Percentiles rank a stretch among this genome's conserved stretches.
Evolutionary conservation across 2,329 filamentous ascomycete genomes (phyloP).

Genomic region (Neurospora crassa): DNA sequence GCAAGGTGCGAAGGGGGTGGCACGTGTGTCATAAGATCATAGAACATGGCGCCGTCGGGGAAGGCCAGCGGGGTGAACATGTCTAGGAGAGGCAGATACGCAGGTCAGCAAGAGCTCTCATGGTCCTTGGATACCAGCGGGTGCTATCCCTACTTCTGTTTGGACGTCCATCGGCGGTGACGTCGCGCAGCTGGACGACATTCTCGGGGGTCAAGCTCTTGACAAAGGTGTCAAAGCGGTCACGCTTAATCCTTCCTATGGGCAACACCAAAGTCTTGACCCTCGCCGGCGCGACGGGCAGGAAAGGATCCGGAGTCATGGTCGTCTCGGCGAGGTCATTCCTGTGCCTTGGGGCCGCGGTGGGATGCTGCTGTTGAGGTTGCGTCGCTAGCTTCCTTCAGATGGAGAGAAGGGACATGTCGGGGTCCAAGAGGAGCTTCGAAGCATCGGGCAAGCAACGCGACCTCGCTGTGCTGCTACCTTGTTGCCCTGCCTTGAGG

Average conservation of each 20-base stretch:
- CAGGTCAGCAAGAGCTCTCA: constrained; percentile 10
- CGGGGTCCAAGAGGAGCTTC: constrained; percentile 6
- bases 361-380: neutral
- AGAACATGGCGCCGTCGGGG: constrained; percentile 76
- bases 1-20: constrained; percentile 72
- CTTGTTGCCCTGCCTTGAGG: neutral
- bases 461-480: neutral
- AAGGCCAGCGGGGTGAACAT: constrained; percentile 91
- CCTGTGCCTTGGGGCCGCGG: constrained; percentile 6
- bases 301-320: constrained; percentile 83
- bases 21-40: constrained; percentile 73
- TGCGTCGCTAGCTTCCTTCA: neutral
- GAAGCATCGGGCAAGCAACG: constrained; percentile 2
- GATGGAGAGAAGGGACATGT: constrained; percentile 14
- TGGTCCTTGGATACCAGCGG: neutral
- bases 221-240: constrained; percentile 70
- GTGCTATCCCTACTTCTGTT: constrained; percentile 61
- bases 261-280: constrained; percentile 82
- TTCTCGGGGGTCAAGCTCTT: constrained; percentile 68
- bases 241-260: constrained; percentile 73
- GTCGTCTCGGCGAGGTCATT: constrained; percentile 15
- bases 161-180: constrained; percentile 74
- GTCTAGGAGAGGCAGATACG: constrained; percentile 40
- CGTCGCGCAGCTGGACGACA: constrained; percentile 75
- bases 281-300: constrained; percentile 84